Conservation (phyloP, 1,284 basidiomycete genomes). For the Coniferiporia weirii region DNA sequence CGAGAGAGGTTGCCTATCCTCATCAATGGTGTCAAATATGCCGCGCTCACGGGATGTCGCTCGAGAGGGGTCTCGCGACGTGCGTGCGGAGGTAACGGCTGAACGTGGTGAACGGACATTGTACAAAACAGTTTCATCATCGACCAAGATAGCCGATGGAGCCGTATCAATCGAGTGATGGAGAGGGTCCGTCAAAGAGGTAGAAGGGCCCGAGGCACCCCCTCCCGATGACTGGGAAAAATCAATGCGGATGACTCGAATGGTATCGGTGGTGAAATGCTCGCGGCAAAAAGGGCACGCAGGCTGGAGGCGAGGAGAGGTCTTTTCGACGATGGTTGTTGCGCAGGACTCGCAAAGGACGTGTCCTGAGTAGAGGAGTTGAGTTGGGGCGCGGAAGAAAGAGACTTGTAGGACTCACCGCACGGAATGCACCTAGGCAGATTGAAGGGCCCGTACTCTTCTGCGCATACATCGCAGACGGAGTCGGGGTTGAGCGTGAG, state of each 20-base stretch:
- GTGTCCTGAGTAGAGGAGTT: constrained; percentile 46
- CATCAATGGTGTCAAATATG: constrained; percentile 12
- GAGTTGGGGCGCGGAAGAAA: constrained; percentile 18
- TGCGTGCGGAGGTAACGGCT: constrained; percentile 6
- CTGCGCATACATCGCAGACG: constrained; percentile 80
- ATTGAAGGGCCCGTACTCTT: constrained; percentile 69
- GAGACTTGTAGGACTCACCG: constrained; percentile 38
- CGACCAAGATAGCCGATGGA: background rate
- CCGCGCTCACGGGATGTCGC: constrained; percentile 13
- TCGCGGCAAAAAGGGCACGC: constrained; percentile 79
- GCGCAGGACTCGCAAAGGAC: constrained; percentile 70
- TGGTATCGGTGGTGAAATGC: constrained; percentile 53
- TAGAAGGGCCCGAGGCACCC: constrained; percentile 46
- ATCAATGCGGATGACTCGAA: constrained; percentile 74
- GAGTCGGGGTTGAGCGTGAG: constrained; percentile 73
- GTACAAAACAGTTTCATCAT: constrained; percentile 16
- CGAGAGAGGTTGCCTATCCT: constrained; percentile 28
- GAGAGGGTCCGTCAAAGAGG: background rate
- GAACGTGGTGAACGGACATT: constrained; percentile 7
- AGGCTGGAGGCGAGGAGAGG: constrained; percentile 55
- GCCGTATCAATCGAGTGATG: background rate
- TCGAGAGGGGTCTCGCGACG: constrained; percentile 13
- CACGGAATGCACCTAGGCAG: constrained; percentile 74
- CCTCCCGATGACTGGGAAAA: constrained; percentile 50
- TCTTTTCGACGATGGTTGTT: constrained; percentile 75